phyloP scores from a whole-genome alignment of 2,329 filamentous ascomycete genomes.

The Exophiala calicioides region DNA sequence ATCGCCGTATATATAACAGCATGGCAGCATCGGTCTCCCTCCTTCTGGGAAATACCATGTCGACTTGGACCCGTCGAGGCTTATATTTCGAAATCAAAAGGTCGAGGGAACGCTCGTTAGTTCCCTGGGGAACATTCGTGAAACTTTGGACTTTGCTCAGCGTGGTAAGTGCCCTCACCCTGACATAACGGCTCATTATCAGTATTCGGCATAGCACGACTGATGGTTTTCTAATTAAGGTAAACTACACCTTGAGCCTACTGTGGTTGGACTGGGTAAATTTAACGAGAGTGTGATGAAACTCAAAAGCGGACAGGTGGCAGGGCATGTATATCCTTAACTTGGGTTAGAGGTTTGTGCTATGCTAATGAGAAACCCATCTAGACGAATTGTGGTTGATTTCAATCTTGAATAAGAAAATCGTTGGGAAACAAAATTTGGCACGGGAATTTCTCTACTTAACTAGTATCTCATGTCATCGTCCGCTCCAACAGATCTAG shows the following conservation, averaged over 20 bases:
- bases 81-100: conserved; percentile 26
- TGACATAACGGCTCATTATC: no score
- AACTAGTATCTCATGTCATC: no score
- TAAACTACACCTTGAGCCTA: conserved; percentile 29
- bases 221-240: conserved; percentile 11
- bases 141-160: conserved; percentile 27
- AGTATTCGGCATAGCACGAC: neutral
- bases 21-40: conserved; percentile 41
- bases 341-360: no score
- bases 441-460: no score
- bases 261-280: conserved; percentile 27
- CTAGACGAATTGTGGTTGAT: no score
- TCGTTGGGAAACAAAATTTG: no score
- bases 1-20: neutral
- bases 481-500: no score
- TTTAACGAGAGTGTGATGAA: conserved; percentile 31
- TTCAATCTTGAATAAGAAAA: no score
- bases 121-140: conserved; percentile 23
- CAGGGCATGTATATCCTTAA: conserved; percentile 31
- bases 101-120: conserved; percentile 26
- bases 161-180: no score
- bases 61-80: conserved; percentile 22
- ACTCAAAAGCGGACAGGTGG: conserved; percentile 31
- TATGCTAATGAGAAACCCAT: no score
- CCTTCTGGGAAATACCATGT: conserved; percentile 27